Evolutionary conservation across 1,284 basidiomycete genomes (phyloP), one percentile per base, ranked within the genome.

Genomic region (Ceratorhiza oryzae-sativae): DNA sequence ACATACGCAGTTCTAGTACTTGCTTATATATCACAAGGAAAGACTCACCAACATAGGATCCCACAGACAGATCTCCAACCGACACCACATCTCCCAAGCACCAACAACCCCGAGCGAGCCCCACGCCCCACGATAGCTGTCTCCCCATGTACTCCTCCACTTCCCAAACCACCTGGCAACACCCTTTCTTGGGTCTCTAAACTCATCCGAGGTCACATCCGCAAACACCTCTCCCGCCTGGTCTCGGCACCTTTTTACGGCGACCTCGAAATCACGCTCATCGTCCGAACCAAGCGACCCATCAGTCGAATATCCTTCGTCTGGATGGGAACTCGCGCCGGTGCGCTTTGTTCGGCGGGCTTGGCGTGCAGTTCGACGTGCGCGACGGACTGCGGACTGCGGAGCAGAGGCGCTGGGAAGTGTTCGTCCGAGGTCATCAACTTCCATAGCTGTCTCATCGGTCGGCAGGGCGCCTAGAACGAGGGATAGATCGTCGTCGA

Each of bases 11-110:
- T 12, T 32, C n/a, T 36, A 51, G 20, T 23, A 13, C 61, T n/a
- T 32, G 12, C 39, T 30, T 23, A 12, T 12, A 45, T 32, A 42
- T n/a, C 55, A 10, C 72, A 49, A 10, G 18, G 55, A 39, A 41
- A 30, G 27, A 82, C 86, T 76, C 77, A 93, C 93, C 81, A 91
- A 86, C 34, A 96, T 84, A 48, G 92, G 92, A 79, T 95, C 89
- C 95, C 96, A 97, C 1, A 90, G 90, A 3, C 92, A 82, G 78
- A 92, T 86, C 81, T 98, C 96, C 60, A 95, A 82, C 65, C 95
- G 84, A 23, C 89, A 89, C 94, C 95, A 98, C 79, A 97, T 97
- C 81, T 97, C 95, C 95, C 96, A 98, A 45, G 93, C 93, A 72
- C 91, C 90, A 0, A 97, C 90, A 71, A 97, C 86, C 0, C 91